Evolutionary conservation across 768 basidiomycete species (phyloP).

Genomic region (Tephrocybe sp.): DNA sequence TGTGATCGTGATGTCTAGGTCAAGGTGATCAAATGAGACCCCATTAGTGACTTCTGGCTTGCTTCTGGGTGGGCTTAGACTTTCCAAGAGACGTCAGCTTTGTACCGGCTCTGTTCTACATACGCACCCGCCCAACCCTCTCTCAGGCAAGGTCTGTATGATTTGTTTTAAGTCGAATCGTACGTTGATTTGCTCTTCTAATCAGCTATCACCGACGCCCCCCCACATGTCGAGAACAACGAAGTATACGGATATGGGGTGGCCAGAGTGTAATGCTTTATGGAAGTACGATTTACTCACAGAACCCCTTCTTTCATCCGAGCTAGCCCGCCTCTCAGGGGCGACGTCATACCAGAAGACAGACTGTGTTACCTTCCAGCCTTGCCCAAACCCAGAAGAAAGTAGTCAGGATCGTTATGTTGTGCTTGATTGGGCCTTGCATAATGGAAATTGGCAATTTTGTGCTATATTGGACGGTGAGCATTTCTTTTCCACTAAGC

Average conservation of each 20-base stretch:
- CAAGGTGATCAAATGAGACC: too few species aligned
- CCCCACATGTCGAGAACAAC: constrained; percentile 20
- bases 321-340: constrained; percentile 38
- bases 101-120: too few species aligned
- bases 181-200: too few species aligned
- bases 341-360: constrained; percentile 32
- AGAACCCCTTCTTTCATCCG: constrained; percentile 40
- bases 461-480: constrained; percentile 49
- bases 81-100: too few species aligned
- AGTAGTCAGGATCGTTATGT: constrained; percentile 47
- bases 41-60: too few species aligned
- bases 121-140: too few species aligned
- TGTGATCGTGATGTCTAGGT: too few species aligned
- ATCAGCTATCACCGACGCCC: too few species aligned
- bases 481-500: constrained; percentile 8
- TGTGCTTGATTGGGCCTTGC: constrained; percentile 38
- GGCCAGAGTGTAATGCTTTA: constrained; percentile 28
- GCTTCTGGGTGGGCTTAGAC: too few species aligned
- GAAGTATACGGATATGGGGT: constrained; percentile 38
- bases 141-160: too few species aligned
- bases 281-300: constrained; percentile 38
- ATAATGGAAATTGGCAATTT: constrained; percentile 42
- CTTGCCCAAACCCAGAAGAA: constrained; percentile 38
- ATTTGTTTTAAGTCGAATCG: too few species aligned
- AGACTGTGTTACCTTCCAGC: constrained; percentile 47